Evolutionary conservation across 768 basidiomycete species (phyloP), one percentile per base, ranked within the genome.

Genomic region (Cystoderma amianthinum): DNA sequence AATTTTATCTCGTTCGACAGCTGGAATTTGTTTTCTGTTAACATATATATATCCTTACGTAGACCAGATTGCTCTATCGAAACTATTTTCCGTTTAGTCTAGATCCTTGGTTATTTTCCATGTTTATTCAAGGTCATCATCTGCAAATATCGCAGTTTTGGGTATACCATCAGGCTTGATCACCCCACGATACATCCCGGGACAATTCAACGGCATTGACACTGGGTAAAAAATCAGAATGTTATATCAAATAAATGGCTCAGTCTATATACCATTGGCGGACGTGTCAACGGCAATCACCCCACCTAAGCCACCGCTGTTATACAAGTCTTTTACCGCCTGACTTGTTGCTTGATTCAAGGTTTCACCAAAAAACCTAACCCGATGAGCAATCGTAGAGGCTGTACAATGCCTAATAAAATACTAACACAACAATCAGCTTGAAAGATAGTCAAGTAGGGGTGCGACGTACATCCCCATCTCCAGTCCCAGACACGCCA

Each of bases 181-280:
- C 12, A 88, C 68, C 4, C 88, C 88, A 20, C 88, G 73, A 54
- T 88, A 90, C 88, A 91, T 91, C 5, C 88, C 85, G 15, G 71
- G 64, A 50, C 79, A 85, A 55, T 89, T 90, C 46, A 90, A 55
- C 4, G 84, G 76, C 65, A 85, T 74, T 1, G 83, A 65, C 33
- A 89, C 86, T 87, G 18, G 6, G 9, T 18, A 11, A 11, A 23
- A 5, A 19, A 20, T 24, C 38, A 38, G 21, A 11, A n/a, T 12
- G 7, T 6, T 23, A 17, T 11, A 12, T 5, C 5, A 9, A 16
- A 22, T 18, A 19, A 20, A 38, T 22, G 37, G 23, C 7, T 22
- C 9, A 11, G 5, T 21, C 10, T 1, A 53, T 71, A 46, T 44
- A 85, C 85, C 77, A 50, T 85, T 78, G n/a, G 85, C 86, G 11